These are phyloP conservation scores for Tephrocybe sp. DNA, from an alignment of 768 basidiomycete species.

Conservation along the genomic window DNA sequence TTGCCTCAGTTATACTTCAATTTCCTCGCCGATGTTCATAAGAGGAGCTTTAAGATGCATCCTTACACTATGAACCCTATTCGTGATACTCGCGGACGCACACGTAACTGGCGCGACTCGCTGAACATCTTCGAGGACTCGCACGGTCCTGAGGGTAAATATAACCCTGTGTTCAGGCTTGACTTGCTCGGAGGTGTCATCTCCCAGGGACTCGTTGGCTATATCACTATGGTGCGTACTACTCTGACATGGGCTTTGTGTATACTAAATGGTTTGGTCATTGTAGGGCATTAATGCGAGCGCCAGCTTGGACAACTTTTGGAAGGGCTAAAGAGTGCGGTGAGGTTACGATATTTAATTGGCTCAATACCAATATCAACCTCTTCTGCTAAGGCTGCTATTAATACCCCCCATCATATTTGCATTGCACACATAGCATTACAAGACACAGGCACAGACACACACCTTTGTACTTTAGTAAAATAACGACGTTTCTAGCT, in stretches of 20 bases:
- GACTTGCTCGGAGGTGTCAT: slow-evolving; percentile 52
- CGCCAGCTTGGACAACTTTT: slow-evolving; percentile 35
- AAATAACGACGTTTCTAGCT: too few relatives aligned
- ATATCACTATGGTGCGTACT: slow-evolving; percentile 52
- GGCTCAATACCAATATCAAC: too few relatives aligned
- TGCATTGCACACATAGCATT: too few relatives aligned
- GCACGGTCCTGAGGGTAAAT: slow-evolving; percentile 46
- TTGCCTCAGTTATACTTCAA: not conserved
- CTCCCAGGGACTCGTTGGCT: slow-evolving; percentile 49
- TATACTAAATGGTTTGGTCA: not conserved
- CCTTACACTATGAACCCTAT: slow-evolving; percentile 54
- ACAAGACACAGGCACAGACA: too few relatives aligned
- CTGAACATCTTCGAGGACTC: slow-evolving; percentile 55
- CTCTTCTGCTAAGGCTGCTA: too few relatives aligned
- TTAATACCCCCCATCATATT: too few relatives aligned
- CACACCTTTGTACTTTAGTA: too few relatives aligned
- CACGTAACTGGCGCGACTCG: slow-evolving; percentile 52
- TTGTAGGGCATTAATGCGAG: slow-evolving; percentile 41
- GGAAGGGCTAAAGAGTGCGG: slow-evolving; percentile 35
- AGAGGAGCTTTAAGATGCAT: slow-evolving; percentile 37
- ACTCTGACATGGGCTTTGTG: not conserved
- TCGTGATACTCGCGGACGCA: slow-evolving; percentile 44
- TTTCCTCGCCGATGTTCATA: not conserved
- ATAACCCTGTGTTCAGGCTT: slow-evolving; percentile 52
- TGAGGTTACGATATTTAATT: too few relatives aligned